A percentile compares a stretch with the other conserved stretches of the same genome.
Conservation (phyloP, 768 basidiomycete species). For the Leccinum aurantiacum region DNA sequence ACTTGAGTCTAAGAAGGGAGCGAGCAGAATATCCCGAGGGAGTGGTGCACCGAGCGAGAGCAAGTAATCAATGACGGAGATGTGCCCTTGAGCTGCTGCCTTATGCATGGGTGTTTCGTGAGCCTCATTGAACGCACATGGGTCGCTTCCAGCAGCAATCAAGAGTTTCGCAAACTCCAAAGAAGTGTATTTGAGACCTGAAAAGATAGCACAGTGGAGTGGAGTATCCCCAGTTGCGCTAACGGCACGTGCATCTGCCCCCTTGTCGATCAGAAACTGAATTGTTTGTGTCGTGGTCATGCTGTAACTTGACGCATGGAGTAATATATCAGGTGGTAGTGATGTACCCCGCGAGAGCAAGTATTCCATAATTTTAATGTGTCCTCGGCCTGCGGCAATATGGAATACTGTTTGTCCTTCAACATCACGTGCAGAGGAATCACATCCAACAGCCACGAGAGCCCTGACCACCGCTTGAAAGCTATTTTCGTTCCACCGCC, state of each 20-base stretch:
- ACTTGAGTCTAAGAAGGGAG: background rate
- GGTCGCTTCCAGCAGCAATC: background rate
- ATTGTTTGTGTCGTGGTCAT: no score
- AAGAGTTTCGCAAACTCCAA: background rate
- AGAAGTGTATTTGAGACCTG: background rate
- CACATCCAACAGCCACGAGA: no score
- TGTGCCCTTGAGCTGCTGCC: background rate
- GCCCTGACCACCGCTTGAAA: no score
- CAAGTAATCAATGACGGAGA: background rate
- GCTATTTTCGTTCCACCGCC: no score
- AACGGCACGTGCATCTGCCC: background rate
- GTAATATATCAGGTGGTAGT: no score
- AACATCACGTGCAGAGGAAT: no score
- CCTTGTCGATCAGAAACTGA: conserved; percentile 4
- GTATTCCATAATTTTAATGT: no score
- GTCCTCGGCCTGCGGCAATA: no score
- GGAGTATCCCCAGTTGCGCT: background rate
- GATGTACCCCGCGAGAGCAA: no score
- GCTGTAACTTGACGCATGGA: no score
- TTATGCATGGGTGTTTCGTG: background rate
- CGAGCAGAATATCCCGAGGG: background rate
- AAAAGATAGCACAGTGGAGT: background rate
- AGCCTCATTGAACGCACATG: background rate
- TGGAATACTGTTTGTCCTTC: no score
- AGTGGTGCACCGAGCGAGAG: background rate